These are phyloP conservation scores for Gyrodon lividus DNA, from an alignment of 768 basidiomycete genomes.

Conservation along the genomic window DNA sequence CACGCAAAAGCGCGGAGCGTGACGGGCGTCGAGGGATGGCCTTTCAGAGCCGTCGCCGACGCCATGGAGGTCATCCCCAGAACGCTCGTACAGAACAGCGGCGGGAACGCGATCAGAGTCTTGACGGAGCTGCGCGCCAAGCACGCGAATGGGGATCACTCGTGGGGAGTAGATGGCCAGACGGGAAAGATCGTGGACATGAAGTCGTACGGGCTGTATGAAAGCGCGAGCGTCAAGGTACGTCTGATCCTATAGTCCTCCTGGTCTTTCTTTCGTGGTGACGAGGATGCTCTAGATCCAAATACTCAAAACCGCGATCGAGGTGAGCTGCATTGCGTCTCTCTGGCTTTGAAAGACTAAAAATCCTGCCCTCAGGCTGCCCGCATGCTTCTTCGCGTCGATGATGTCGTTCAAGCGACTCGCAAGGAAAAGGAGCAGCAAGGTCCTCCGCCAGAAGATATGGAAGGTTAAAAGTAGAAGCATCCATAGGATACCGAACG, in stretches of 20 bases:
- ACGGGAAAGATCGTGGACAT: constrained; percentile 96
- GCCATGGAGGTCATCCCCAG: constrained; percentile 97
- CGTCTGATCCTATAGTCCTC: neutral
- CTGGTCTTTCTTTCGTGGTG: neutral
- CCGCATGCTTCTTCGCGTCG: constrained; percentile 87
- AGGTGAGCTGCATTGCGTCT: constrained; percentile 44
- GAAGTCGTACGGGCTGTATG: constrained; percentile 91
- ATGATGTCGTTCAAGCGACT: constrained; percentile 90
- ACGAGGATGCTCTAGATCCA: constrained; percentile 63
- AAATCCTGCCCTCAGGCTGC: constrained; percentile 55
- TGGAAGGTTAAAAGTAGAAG: constrained; percentile 31
- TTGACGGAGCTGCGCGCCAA: constrained; percentile 95
- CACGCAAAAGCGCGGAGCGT: constrained; percentile 76
- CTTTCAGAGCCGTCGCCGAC: constrained; percentile 89
- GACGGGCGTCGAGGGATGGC: constrained; percentile 88
- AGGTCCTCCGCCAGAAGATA: constrained; percentile 56
- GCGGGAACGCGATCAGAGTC: constrained; percentile 91
- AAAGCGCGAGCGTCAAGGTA: constrained; percentile 95
- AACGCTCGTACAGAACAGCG: constrained; percentile 91
- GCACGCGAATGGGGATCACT: constrained; percentile 86
- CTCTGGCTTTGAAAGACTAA: neutral
- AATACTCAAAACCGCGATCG: constrained; percentile 95
- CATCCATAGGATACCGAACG: neutral
- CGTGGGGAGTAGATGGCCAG: constrained; percentile 95
- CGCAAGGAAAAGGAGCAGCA: constrained; percentile 61